phyloP scores from a whole-genome alignment of 2,329 filamentous ascomycete genomes.

The Cercospora berteroae region DNA sequence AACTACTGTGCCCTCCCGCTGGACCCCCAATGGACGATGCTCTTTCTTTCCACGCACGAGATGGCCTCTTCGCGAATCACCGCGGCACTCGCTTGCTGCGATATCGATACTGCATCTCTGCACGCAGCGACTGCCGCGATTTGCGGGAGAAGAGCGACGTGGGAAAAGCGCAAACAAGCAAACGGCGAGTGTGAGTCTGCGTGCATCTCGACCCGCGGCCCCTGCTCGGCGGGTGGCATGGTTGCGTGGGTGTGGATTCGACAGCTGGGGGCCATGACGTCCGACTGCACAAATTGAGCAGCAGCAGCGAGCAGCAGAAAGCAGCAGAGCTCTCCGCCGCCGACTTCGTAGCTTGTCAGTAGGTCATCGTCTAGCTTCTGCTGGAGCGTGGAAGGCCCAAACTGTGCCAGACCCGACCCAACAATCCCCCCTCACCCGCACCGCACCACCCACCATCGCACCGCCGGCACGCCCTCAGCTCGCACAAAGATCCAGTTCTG shows the following conservation, averaged over 20 bases:
- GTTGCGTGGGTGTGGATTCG: neutral
- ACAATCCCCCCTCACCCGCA: neutral
- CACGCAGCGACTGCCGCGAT: neutral
- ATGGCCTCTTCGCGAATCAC: neutral
- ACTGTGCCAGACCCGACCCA: neutral
- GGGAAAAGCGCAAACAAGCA: neutral
- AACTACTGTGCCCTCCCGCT: neutral
- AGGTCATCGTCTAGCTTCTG: neutral
- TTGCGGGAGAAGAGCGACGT: neutral
- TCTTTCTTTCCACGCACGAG: neutral
- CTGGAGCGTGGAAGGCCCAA: neutral
- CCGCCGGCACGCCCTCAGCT: neutral
- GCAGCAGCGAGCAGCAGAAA: neutral
- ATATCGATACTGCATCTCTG: neutral
- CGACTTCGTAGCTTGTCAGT: neutral
- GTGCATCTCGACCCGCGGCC: neutral
- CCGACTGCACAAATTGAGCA: neutral
- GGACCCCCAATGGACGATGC: neutral
- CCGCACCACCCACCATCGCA: neutral
- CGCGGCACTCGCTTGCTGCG: neutral
- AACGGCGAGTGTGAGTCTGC: neutral
- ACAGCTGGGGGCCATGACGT: constrained; percentile 2
- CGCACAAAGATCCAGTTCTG: neutral
- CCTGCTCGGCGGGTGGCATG: neutral
- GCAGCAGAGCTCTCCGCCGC: neutral